A percentile compares a stretch with the other conserved stretches of the same genome.
Evolutionary conservation across 1,284 basidiomycete genomes (phyloP).

Genomic region (Sporisorium sorghi): DNA sequence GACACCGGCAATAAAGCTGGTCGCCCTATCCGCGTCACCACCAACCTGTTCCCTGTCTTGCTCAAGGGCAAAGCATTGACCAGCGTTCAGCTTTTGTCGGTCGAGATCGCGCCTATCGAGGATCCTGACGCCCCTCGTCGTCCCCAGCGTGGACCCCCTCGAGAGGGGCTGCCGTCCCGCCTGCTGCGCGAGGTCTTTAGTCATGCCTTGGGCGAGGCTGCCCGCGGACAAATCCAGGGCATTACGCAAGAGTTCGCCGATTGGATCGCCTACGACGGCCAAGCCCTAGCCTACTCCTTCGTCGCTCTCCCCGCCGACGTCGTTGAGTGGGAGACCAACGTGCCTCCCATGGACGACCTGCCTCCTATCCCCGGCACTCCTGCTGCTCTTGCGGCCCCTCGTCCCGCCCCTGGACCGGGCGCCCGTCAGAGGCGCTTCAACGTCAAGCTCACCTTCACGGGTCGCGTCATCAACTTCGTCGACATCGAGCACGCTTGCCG

Average conservation of each 20-base stretch:
- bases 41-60: slow-evolving; percentile 27
- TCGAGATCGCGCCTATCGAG: slow-evolving; percentile 38
- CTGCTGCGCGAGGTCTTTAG: slow-evolving; percentile 26
- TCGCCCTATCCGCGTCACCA: slow-evolving; percentile 24
- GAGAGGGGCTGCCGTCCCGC: slow-evolving; percentile 20
- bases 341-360: slow-evolving; percentile 38
- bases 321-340: slow-evolving; percentile 27
- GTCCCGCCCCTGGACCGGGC: slow-evolving; percentile 9
- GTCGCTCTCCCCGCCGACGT: slow-evolving; percentile 10
- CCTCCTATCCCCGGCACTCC: slow-evolving; percentile 26
- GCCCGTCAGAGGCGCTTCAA: slow-evolving; percentile 25
- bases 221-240: slow-evolving; percentile 7
- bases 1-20: slow-evolving; percentile 52
- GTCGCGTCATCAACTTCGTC: slow-evolving; percentile 27
- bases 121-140: slow-evolving; percentile 10
- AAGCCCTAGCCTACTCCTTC: slow-evolving; percentile 31
- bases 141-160: background rate
- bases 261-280: slow-evolving; percentile 43
- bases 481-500: slow-evolving; percentile 35
- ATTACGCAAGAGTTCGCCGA: slow-evolving; percentile 32
- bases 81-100: slow-evolving; percentile 37
- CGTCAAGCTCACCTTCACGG: slow-evolving; percentile 37
- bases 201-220: slow-evolving; percentile 17
- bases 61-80: slow-evolving; percentile 10
- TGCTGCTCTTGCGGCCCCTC: slow-evolving; percentile 14